Evolutionary conservation across 352 stramenopile species (phyloP).

Genomic region (Blastocystis sp.): DNA sequence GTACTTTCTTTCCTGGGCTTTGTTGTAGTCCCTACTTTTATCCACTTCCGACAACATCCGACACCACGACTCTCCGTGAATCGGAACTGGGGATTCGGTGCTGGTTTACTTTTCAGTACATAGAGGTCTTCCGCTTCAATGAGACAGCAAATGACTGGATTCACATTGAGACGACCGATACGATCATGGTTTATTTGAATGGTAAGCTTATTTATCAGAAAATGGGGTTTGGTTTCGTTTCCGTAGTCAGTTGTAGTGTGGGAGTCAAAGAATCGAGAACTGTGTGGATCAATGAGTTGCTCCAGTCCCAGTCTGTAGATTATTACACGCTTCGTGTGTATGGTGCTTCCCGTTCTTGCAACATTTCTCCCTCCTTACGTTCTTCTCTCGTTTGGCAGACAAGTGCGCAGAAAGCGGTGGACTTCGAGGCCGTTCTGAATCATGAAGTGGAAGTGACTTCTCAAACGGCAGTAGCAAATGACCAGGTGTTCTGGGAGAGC

Average conservation of each 20-base stretch:
- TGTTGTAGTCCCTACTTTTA: slow-evolving; percentile 9
- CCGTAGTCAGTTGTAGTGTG: neutral
- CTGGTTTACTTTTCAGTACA: slow-evolving; percentile 27
- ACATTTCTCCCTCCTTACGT: neutral
- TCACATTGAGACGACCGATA: neutral
- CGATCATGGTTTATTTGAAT: slow-evolving; percentile 3
- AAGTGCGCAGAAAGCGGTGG: neutral
- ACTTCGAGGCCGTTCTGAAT: neutral
- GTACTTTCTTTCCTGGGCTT: neutral
- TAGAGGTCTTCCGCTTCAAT: neutral
- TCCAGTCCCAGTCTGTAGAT: neutral
- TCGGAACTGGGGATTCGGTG: neutral
- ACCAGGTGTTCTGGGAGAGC: too few relatives aligned
- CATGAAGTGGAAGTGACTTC: neutral
- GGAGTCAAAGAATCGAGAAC: neutral
- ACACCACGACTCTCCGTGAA: neutral
- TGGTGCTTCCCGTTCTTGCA: neutral
- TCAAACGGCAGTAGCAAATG: neutral
- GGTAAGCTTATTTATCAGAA: neutral
- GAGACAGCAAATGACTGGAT: neutral
- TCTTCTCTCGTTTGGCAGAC: neutral
- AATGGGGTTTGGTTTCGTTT: neutral
- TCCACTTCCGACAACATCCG: neutral
- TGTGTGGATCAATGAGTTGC: neutral
- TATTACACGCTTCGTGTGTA: slow-evolving; percentile 27